Conservation (phyloP, 441 rosid genomes). For the Adansonia madagascariensis region DNA sequence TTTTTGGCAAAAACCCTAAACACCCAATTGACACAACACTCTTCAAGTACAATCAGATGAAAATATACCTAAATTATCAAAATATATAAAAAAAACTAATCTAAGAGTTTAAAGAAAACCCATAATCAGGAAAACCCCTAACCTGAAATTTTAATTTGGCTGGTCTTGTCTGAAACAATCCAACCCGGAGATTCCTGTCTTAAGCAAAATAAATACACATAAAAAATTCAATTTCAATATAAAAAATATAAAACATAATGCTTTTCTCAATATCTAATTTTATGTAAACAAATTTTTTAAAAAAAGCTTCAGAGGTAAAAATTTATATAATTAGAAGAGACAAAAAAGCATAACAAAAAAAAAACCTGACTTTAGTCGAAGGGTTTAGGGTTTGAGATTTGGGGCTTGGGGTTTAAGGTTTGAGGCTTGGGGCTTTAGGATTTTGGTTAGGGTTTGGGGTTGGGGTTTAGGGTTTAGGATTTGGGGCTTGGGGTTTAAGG, state of each 20-base stretch:
- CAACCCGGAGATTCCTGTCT: slow-evolving; percentile 31
- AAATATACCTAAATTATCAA: not conserved
- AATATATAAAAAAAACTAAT: not conserved
- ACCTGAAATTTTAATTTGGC: slow-evolving; percentile 28
- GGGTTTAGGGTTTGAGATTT: too few relatives aligned
- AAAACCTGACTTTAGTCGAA: slow-evolving; percentile 21
- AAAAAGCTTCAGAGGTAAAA: not conserved
- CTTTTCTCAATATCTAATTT: not conserved
- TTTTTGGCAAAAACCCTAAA: slow-evolving; percentile 17
- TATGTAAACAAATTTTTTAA: slow-evolving; percentile 2
- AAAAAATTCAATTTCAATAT: not conserved
- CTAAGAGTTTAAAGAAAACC: slow-evolving; percentile 8
- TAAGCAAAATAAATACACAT: not conserved
- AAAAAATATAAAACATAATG: not conserved
- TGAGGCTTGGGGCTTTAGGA: too few relatives aligned
- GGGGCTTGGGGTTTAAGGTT: too few relatives aligned
- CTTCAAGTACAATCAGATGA: not conserved
- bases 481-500: too few relatives aligned
- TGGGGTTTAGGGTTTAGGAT: too few relatives aligned
- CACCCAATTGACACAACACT: not conserved
- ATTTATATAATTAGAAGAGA: not conserved
- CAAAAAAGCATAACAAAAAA: not conserved
- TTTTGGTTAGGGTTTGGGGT: too few relatives aligned
- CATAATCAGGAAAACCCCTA: slow-evolving; percentile 18
- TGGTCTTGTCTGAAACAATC: slow-evolving; percentile 32